Evolutionary conservation across 305 asterid species (phyloP).

Genomic region (Plantago rigida): DNA sequence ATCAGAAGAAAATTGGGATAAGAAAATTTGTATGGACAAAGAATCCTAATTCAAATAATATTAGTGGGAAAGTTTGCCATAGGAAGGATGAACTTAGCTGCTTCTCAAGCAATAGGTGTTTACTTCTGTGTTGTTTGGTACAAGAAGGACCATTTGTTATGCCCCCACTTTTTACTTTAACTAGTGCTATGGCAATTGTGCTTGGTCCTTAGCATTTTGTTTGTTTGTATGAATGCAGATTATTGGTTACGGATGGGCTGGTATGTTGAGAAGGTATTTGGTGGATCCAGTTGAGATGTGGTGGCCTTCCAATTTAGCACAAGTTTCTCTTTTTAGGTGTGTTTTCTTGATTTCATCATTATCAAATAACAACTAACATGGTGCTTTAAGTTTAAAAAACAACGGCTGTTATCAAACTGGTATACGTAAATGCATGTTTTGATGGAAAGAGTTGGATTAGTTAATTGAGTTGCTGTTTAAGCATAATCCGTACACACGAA

Average conservation of each 20-base stretch:
- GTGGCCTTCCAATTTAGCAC: slow-evolving; percentile 99
- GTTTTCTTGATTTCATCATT: slow-evolving; percentile 3
- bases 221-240: slow-evolving; percentile 40
- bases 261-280: slow-evolving; percentile 75
- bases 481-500: too few relatives aligned
- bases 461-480: too few relatives aligned
- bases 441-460: too few relatives aligned
- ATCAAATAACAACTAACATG: background rate
- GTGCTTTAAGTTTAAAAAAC: slow-evolving; percentile 1
- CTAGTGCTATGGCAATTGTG: background rate
- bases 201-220: slow-evolving; percentile 13
- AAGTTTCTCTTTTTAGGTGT: slow-evolving; percentile 82
- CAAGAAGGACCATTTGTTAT: too few relatives aligned
- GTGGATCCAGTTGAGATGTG: slow-evolving; percentile 98
- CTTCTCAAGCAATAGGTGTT: too few relatives aligned
- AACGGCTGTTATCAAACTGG: slow-evolving; percentile 1
- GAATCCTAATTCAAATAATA: too few relatives aligned
- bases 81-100: too few relatives aligned
- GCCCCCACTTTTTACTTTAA: background rate
- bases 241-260: slow-evolving; percentile 97
- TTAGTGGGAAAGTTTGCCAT: too few relatives aligned
- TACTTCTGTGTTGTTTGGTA: too few relatives aligned
- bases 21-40: too few relatives aligned
- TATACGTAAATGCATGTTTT: background rate
- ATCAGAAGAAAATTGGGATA: too few relatives aligned